phyloP scores from a whole-genome alignment of 1,139 yeast species.

The Lodderomyces parapsilosis region DNA sequence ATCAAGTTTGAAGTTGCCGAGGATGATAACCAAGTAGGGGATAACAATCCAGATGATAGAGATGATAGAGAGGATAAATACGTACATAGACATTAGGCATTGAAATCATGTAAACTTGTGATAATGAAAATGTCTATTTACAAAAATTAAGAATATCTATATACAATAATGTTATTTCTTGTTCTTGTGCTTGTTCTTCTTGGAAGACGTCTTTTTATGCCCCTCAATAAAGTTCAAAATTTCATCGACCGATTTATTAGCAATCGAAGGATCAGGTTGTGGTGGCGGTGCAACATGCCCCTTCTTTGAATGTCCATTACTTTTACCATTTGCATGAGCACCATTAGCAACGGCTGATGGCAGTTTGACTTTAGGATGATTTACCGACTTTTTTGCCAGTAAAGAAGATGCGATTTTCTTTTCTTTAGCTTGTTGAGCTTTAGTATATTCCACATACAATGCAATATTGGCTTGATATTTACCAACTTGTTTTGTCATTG shows the following conservation, averaged over 20 bases:
- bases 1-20: slow-evolving; percentile 15
- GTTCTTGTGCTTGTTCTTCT: slow-evolving; percentile 14
- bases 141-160: slow-evolving; percentile 3
- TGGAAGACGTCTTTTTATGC: slow-evolving; percentile 16
- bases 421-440: slow-evolving; percentile 30
- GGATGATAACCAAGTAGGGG: slow-evolving; percentile 3
- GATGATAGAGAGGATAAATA: slow-evolving; percentile 6
- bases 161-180: slow-evolving; percentile 7
- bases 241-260: slow-evolving; percentile 64
- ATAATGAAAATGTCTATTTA: neutral
- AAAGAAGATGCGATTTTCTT: slow-evolving; percentile 16
- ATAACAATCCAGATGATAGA: slow-evolving; percentile 2
- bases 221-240: slow-evolving; percentile 68
- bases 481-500: slow-evolving; percentile 60
- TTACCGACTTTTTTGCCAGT: slow-evolving; percentile 14
- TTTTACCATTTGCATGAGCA: slow-evolving; percentile 3
- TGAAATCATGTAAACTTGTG: neutral
- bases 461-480: slow-evolving; percentile 57
- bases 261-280: slow-evolving; percentile 52
- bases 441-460: slow-evolving; percentile 38
- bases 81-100: slow-evolving; percentile 15
- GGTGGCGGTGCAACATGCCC: slow-evolving; percentile 32
- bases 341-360: neutral
- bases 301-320: slow-evolving; percentile 17
- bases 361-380: slow-evolving; percentile 5